Evolutionary conservation across 2,329 filamentous ascomycete genomes (phyloP), one percentile per base, ranked within the genome.

Genomic region (Bipolaris victoriae): DNA sequence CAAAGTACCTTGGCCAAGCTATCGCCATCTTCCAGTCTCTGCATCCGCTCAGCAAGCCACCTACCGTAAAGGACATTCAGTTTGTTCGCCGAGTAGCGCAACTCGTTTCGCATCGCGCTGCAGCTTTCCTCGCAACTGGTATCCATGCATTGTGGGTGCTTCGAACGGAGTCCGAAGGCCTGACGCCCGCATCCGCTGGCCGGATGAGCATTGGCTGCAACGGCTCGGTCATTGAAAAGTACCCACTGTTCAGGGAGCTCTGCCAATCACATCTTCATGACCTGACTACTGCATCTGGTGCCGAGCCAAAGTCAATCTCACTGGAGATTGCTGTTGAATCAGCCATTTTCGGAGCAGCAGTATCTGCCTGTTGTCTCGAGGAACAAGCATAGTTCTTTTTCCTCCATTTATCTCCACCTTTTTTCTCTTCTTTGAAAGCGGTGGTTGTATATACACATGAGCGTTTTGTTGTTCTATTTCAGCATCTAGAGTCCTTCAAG

Each of bases 151-250:
- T 89, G 36, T 88, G 86, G 83, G 77, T 76, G 11, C 73, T 88
- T 13, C 80, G 83, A 54, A 83, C 81, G 37, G 77, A 80, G 15
- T 76, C 77, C 7, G 84, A 86, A 62, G 79, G 74, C 11, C 52
- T 79, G 11, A 65, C 70, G 5, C 72, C 76, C 18, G 59, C 70
- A 39, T 63, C 68, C 16, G 72, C 71, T 7, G 77, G 71, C 20
- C 73, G 71, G 57, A 73, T 80, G 50, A 78, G 79, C 39, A 79
- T 94, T n/a, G 89, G 89, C 3, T 93, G 89, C 76, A 92, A 91
- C 69, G 90, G 90, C 43, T 90, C 88, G 26, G 89, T 94, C 48
- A 87, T 93, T 49, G 90, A 93, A 76, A 88, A 88, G 66, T 94
- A 93, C 69, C 90, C 90, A 0, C 79, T 80, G 7, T 94, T 92